Evolutionary conservation across 257 asterid species (phyloP), one percentile per base, ranked within the genome.

Genomic region (Leptodermis oblonga): DNA sequence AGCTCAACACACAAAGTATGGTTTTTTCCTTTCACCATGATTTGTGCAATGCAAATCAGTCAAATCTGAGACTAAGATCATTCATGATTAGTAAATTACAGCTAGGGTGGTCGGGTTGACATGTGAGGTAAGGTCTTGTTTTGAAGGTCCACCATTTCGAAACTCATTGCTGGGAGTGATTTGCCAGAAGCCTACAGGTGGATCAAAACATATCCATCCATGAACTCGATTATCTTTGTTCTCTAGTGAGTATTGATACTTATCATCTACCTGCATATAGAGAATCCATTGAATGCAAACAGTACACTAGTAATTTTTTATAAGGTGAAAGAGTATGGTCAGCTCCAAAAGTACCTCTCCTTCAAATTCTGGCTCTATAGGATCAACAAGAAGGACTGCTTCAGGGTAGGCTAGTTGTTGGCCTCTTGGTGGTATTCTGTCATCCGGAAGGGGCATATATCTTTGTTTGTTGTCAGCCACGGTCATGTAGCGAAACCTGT

Each of bases 401-500:
- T 91, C 97, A 0, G 87, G 88, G 68, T 91, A 91, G 68, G 83
- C 95, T 56, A 91, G 85, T 14, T 71, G 71, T 64, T 84, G 85
- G 45, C 97, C 93, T 77, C 92, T 80, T 53, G 69, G 80, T 2
- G 90, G 85, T 55, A 87, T 68, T 53, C 97, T 78, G 74, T 91
- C 97, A 39, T 91, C 95, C 5, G 96, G 91, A n/a, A 77, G 66
- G 30, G 97, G 96, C 97, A 91, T 91, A 15, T 65, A 84, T 68
- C 97, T 86, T 74, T 87, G 95, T 73, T 86, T 83, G 60, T 82
- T 78, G 62, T 91, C 97, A 31, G 91, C 84, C 66, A 88, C 68
- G 6, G 89, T 93, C 92, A 92, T 87, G 82, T 92, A 87, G 26
- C 74, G 95, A 81, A 92, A 92, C 85, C 96, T 88, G 81, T 25